Base-by-base conservation (phyloP, 176 grass and related monocot genomes). In the Oryza meridionalis region DNA sequence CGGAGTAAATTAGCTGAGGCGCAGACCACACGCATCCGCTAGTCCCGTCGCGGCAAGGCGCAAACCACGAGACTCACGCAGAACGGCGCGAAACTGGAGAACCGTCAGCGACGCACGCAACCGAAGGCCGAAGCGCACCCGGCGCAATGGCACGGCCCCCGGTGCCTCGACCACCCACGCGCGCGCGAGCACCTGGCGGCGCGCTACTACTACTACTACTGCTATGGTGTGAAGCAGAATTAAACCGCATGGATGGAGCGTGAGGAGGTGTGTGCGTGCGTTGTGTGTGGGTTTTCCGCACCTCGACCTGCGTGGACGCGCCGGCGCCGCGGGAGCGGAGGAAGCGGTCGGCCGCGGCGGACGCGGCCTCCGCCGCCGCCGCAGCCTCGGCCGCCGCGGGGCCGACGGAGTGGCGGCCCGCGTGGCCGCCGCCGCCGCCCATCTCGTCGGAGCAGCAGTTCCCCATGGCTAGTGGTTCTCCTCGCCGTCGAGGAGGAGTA, bases 261-360 rank as follows among this genome's bases (percentile, higher is more conserved):
- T 17, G 17, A 2, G 6, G 37, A 6, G 6, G 37, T 38, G 37
- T 38, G 37, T 1, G 2, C 0, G 37, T 1, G 2, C 0, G 14
- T 14, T 16, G 51, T 7, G 17, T 55, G 51, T 21, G 51, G 51
- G 6, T 55, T 55, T 55, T 55, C 51, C 87, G 65, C 78, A 99
- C 96, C 96, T 96, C 93, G 93, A 99, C 87, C 96, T 96, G 93
- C 72, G 92, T 91, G 83, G 88, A 92, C 19, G 92, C 86, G 35
- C 79, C 91, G 12, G 89, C 85, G 61, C 87, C 89, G 15, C 88
- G 90, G 73, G 91, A 96, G 81, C 89, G 92, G 84, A 94, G 86
- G 77, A 94, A 99, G 91, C 86, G 87, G 37, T 90, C 90, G 62
- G 83, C 85, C 49, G 88, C 90, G 75, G 90, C 85, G 32, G 85